Evolutionary conservation across 768 basidiomycete genomes (phyloP).

Genomic region (Boletus sensibilis): DNA sequence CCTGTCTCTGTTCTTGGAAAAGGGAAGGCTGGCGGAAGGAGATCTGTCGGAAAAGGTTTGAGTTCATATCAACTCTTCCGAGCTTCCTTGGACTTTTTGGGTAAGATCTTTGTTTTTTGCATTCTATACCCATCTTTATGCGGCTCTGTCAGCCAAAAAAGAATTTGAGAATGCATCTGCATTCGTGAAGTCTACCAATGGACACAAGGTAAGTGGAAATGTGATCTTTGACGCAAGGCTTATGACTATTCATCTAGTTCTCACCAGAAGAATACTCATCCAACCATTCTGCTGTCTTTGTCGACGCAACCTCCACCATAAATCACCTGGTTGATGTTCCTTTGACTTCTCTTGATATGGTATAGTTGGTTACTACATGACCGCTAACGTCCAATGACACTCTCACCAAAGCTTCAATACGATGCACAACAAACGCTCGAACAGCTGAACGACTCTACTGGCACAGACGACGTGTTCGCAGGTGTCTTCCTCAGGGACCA

Average conservation of each 20-base stretch:
- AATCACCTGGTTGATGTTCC: constrained; percentile 81
- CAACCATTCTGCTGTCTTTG: constrained; percentile 58
- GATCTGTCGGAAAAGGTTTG: constrained; percentile 72
- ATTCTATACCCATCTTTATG: constrained; percentile 9
- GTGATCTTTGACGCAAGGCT: background rate
- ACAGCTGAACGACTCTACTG: constrained; percentile 47
- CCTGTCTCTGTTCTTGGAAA: constrained; percentile 23
- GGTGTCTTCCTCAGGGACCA: constrained; percentile 73
- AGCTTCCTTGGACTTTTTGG: constrained; percentile 79
- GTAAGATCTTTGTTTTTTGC: constrained; percentile 41
- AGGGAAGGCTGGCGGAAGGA: constrained; percentile 38
- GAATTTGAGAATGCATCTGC: constrained; percentile 57
- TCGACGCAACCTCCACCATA: constrained; percentile 72
- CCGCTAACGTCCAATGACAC: background rate
- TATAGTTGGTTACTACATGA: constrained; percentile 33
- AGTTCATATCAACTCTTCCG: constrained; percentile 91
- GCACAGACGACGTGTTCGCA: constrained; percentile 61
- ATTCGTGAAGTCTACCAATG: constrained; percentile 56
- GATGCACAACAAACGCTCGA: constrained; percentile 78
- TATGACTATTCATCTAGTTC: constrained; percentile 44
- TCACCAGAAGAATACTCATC: constrained; percentile 53
- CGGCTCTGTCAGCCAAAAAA: constrained; percentile 54
- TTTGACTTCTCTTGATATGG: constrained; percentile 72
- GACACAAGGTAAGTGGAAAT: constrained; percentile 47
- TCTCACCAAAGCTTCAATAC: constrained; percentile 55